A percentile compares a stretch with the other conserved stretches of the same genome.
Evolutionary conservation across 2,329 filamentous ascomycete species (phyloP).

Genomic region (Ustulina deusta): DNA sequence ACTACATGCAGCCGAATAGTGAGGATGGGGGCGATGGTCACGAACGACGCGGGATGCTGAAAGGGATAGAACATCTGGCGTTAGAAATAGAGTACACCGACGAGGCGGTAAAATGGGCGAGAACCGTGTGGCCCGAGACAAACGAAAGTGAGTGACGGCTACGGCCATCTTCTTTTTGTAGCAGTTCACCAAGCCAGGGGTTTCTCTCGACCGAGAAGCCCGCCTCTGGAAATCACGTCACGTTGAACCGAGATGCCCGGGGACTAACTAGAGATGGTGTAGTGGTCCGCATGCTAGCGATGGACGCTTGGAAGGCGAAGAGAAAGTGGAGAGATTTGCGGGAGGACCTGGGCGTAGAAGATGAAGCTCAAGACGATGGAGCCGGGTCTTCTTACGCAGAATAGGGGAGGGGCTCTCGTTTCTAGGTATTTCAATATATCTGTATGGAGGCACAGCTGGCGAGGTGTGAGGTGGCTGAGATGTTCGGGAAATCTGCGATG

Average conservation of each 20-base stretch:
- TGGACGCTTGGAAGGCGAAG: neutral
- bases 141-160: conserved; percentile 19
- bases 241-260: neutral
- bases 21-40: neutral
- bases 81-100: neutral
- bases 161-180: neutral
- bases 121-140: neutral
- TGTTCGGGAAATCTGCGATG: no score
- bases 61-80: neutral
- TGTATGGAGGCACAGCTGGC: no score
- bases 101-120: neutral
- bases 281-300: neutral
- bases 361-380: no score
- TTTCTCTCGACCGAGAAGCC: neutral
- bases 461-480: neutral
- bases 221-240: neutral
- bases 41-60: neutral
- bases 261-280: neutral
- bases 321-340: neutral
- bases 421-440: no score
- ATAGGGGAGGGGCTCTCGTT: no score
- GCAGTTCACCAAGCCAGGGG: neutral
- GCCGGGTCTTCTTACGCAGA: no score
- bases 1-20: neutral
- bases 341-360: neutral